phyloP scores from a whole-genome alignment of 768 basidiomycete genomes.

The Russula brevipes region DNA sequence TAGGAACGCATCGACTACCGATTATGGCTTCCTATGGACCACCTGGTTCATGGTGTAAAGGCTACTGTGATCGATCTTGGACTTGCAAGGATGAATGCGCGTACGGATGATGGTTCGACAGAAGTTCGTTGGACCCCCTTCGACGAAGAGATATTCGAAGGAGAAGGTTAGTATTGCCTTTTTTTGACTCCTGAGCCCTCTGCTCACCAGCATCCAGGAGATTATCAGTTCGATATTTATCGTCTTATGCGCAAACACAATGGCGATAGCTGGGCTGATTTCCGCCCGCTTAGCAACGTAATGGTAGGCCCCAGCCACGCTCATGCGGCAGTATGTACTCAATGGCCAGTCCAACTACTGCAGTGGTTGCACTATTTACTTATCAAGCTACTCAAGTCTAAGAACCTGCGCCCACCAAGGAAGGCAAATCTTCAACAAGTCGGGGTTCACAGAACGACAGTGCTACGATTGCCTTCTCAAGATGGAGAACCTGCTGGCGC shows the following conservation, averaged over 20 bases:
- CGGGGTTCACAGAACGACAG: slow-evolving; percentile 55
- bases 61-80: slow-evolving; percentile 94
- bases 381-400: slow-evolving; percentile 64
- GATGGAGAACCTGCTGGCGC: slow-evolving; percentile 53
- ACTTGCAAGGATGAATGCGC: slow-evolving; percentile 74
- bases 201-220: slow-evolving; percentile 43
- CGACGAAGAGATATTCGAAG: slow-evolving; percentile 87
- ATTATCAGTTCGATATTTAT: slow-evolving; percentile 94
- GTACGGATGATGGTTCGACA: slow-evolving; percentile 41
- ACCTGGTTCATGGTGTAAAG: slow-evolving; percentile 56
- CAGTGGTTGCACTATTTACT: slow-evolving; percentile 89
- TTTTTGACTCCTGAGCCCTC: background rate
- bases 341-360: background rate
- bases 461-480: slow-evolving; percentile 68
- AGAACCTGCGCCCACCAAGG: slow-evolving; percentile 50
- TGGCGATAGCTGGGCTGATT: slow-evolving; percentile 64
- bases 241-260: slow-evolving; percentile 73
- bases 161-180: slow-evolving; percentile 54
- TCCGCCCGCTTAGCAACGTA: slow-evolving; percentile 80
- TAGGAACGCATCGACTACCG: slow-evolving; percentile 23
- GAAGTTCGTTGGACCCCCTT: slow-evolving; percentile 70
- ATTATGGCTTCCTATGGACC: slow-evolving; percentile 54
- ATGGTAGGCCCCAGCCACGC: slow-evolving; percentile 52
- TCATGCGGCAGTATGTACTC: background rate
- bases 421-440: slow-evolving; percentile 28